Base-by-base conservation (phyloP, 352 stramenopile species). In the Plasmopara viticola region DNA sequence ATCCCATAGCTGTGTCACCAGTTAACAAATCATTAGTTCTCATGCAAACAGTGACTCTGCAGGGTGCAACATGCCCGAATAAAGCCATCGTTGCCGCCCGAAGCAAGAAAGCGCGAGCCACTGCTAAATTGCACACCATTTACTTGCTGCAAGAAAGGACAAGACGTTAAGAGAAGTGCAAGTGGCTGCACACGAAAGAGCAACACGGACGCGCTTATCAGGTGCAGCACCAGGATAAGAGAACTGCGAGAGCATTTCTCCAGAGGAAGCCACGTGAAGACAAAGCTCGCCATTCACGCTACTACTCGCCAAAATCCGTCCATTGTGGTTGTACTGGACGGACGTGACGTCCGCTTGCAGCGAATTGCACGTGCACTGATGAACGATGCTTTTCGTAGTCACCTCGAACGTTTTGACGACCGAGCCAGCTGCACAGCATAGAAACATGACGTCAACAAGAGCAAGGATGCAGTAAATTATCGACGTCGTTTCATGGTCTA, bases 101-200 rank as follows among this genome's bases (percentile, higher is more conserved):
- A 83, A 1, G 71, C 75, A 8, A 90, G 62, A 47, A 87, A 90
- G 12, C 79, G 64, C 3, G 76, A 90, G 20, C 79, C 79, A 33
- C 72, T 75, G 51, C 76, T 90, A 33, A 90, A 87, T 25, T 86
- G 70, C 34, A 90, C 70, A 9, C 68, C 51, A 29, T 85, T 87
- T 28, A 90, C 64, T 2, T 68, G 64, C 69, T 89, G 37, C 7
- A 64, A n/a, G 28, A 13, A 14, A 34, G 20, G n/a, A 10, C 28
- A 14, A 44, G 18, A 12, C 41, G 18, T 12, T 13, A 29, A 7
- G 31, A 17, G 44, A 10, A 15, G 29, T 18, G 10, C 9, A n/a
- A 12, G 1, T 2, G 33, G 9, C 30, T n/a, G 39, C 12, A 17
- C n/a, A 40, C 28, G 10, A 35, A 37, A 39, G 20, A n/a, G 15